Percentiles rank a stretch among this genome's conserved stretches.
These are phyloP conservation scores for Pichia exigua DNA, from an alignment of 805 yeast genomes.

Conservation along the genomic window DNA sequence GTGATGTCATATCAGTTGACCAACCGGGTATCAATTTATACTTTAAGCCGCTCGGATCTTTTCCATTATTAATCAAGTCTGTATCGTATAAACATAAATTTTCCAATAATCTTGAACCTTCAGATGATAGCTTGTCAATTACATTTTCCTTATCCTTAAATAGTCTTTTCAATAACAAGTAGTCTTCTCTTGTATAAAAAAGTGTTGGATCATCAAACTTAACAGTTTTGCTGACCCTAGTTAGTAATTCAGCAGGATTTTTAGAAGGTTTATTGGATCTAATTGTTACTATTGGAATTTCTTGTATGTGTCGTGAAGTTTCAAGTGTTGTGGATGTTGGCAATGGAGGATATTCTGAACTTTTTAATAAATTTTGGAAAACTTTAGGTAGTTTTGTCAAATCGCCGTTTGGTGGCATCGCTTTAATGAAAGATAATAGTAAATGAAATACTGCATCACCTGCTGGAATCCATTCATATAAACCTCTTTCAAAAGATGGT, in stretches of 20 bases:
- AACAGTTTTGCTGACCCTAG: conserved; percentile 49
- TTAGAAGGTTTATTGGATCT: conserved; percentile 35
- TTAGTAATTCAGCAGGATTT: conserved; percentile 52
- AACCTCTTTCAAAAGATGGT: conserved; percentile 55
- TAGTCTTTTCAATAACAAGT: conserved; percentile 61
- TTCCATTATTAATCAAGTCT: conserved; percentile 33
- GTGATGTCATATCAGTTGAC: conserved; percentile 26
- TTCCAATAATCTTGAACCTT: conserved; percentile 53
- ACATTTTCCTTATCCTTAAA: conserved; percentile 53
- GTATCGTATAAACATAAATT: conserved; percentile 29
- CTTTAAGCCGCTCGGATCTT: conserved; percentile 20
- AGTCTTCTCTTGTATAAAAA: conserved; percentile 72
- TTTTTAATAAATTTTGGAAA: conserved; percentile 55
- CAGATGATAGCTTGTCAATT: conserved; percentile 60
- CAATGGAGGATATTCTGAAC: conserved; percentile 72
- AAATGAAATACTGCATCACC: conserved; percentile 83
- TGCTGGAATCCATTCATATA: conserved; percentile 70
- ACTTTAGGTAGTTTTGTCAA: conserved; percentile 53
- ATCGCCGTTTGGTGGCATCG: conserved; percentile 62
- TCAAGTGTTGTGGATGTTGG: conserved; percentile 20
- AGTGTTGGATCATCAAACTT: conserved; percentile 62
- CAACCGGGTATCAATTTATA: conserved; percentile 30
- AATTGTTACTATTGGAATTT: conserved; percentile 31
- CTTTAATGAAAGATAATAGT: conserved; percentile 64
- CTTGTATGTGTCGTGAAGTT: conserved; percentile 22